Base-by-base conservation (phyloP, 202 grass and related monocot species). In the Cymbopogon flexuosus region DNA sequence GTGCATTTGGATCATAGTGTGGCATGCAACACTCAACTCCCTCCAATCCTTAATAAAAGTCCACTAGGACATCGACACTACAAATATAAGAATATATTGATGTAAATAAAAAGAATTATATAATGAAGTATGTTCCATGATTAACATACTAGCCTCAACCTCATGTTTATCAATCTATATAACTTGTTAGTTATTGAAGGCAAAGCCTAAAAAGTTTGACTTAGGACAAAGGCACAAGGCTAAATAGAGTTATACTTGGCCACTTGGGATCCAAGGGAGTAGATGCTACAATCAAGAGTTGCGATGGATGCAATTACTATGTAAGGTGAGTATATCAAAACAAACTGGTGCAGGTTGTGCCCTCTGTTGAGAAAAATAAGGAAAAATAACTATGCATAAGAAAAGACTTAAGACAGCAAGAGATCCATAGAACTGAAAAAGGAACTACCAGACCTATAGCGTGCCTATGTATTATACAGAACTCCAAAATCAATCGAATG, bases 371-470 rank as follows among this genome's bases (percentile, higher is more conserved):
- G 4, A n/a, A 79, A 51, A 78, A 62, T 16, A 62, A 18, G 4
- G 4, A 34, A 70, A 63, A 46, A 78, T 10, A 65, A 43, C 30
- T 51, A 21, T 36, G 19, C 61, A 88, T 47, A 83, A n/a, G 49
- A 72, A 2, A 14, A 24, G 31, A 51, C 54, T 12, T 65, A 18
- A 73, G 42, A 75, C 29, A 61, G 47, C 30, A 70, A 52, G 23
- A 18, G 11, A 70, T 43, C 9, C 64, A 65, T 67, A 82, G 62
- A 69, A 54, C 73, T 34, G 19, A 21, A 67, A 60, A 61, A 69
- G 39, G 2, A 76, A 51, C 10, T 68, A 62, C n/a, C 58, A 11
- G 37, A 79, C 57, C 34, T 69, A 60, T 21, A 29, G 9, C 60
- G 4, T 54, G 24, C 10, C 15, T 10, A 63, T 56, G 14, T 64